Evolutionary conservation across 257 asterid genomes (phyloP).

Genomic region (Solanum verrucosum): DNA sequence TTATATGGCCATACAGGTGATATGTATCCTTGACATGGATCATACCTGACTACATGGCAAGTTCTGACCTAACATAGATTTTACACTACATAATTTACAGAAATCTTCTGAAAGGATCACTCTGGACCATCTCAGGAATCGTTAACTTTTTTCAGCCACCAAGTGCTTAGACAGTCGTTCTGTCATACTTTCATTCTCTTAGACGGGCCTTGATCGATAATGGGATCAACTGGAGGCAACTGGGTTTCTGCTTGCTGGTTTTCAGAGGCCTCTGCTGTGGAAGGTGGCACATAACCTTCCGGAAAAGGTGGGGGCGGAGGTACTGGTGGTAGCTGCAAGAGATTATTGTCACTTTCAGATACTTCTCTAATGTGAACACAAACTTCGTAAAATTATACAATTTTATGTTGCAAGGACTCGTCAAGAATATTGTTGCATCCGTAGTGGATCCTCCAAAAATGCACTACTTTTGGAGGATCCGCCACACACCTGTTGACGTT

Average conservation of each 20-base stretch:
- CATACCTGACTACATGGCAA: not conserved
- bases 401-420: not conserved
- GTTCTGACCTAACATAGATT: not conserved
- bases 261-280: conserved; percentile 47
- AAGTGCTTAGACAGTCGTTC: not conserved
- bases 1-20: not conserved
- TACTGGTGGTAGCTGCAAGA: conserved; percentile 65
- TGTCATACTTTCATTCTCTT: conserved; percentile 60
- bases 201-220: conserved; percentile 88
- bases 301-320: conserved; percentile 87
- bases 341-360: not conserved
- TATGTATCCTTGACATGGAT: not conserved
- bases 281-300: conserved; percentile 56
- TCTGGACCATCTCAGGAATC: not conserved
- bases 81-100: not conserved
- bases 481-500: not conserved
- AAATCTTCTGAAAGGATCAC: not conserved
- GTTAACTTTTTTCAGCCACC: not conserved
- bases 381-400: not conserved
- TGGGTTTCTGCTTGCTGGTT: conserved; percentile 42
- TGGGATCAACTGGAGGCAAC: conserved; percentile 59
- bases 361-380: not conserved
- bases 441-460: not conserved
- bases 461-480: not conserved
- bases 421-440: not conserved